Evolutionary conservation across 805 yeast species (phyloP), one percentile per base, ranked within the genome.

Genomic region (Zygoascus tannicola): DNA sequence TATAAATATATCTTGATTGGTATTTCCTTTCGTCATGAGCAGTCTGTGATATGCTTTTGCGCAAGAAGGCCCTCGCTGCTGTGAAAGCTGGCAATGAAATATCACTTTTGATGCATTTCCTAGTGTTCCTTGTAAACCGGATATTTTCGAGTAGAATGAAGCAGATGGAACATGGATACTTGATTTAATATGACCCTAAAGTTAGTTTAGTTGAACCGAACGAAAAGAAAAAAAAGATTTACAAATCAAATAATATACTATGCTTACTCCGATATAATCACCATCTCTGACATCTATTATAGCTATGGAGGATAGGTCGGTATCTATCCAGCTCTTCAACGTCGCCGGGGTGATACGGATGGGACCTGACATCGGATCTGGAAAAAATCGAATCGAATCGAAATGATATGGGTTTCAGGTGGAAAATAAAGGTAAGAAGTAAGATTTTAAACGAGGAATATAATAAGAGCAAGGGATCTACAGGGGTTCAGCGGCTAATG

Each of bases 31-130:
- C 2, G 63, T 59, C 26, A 59, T 54, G 21, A 37, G 64, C 50
- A 69, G 68, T 44, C 80, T 62, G 50, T 70, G 56, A 54, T 82
- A 81, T 53, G 67, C 68, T 62, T 79, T 64, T 0, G 97, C 87
- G 3, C 95, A 75, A 3, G 84, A 68, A 0, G 97, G 97, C 0
- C 97, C 97, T 42, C 98, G 68, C 47, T 81, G 94, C 62, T 92
- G 97, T 2, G 94, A 81, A 23, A 84, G 69, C 22, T 88, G 87
- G 62, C 98, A 90, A 60, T 92, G 96, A 65, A 90, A 92, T 0
- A 92, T 81, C 0, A 86, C 75, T 43, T 74, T 77, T 35, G 69
- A 65, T 4, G 53, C 45, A n/a, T 56, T 59, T 8, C 62, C 56
- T 28, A 71, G 57, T 35, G 62, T 50, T n/a, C 56, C 52, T 18